A percentile compares a stretch with the other conserved stretches of the same genome.
Evolutionary conservation across 192 early-diverging fungal genomes (phyloP).

Genomic region (Spizellomyces sp.): DNA sequence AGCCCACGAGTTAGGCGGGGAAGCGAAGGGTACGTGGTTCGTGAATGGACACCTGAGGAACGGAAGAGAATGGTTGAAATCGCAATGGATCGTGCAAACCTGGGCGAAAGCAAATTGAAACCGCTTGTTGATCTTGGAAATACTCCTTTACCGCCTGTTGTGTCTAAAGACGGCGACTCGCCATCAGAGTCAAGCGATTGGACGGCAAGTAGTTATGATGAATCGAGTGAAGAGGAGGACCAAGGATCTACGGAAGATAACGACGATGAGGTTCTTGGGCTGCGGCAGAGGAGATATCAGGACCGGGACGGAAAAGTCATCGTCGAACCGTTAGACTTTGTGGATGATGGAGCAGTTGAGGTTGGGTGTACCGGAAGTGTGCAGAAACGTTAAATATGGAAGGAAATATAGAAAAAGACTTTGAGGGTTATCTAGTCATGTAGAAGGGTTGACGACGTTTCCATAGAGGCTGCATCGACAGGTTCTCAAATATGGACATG

Average conservation of each 20-base stretch:
- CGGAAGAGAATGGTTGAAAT: conserved; percentile 36
- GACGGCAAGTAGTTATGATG: conserved; percentile 1
- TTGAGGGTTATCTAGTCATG: no score
- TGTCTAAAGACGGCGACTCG: background rate
- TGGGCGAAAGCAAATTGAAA: background rate
- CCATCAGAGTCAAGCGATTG: background rate
- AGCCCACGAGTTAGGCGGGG: conserved; percentile 39
- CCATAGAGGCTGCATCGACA: no score
- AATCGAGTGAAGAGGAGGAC: conserved; percentile 5
- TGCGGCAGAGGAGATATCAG: conserved; percentile 8
- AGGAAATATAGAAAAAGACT: background rate
- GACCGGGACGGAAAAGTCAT: background rate
- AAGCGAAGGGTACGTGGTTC: conserved; percentile 58
- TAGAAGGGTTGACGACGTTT: no score
- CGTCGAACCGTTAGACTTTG: conserved; percentile 5
- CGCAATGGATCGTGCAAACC: conserved; percentile 3
- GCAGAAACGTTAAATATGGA: background rate
- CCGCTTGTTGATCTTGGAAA: conserved; percentile 15
- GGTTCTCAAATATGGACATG: no score
- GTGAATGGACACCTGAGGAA: conserved; percentile 40
- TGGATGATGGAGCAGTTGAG: conserved; percentile 24
- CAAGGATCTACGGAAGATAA: background rate
- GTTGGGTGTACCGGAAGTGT: conserved; percentile 16
- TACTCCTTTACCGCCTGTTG: background rate
- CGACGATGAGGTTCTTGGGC: conserved; percentile 8